Base-by-base conservation (phyloP, 495 filamentous ascomycete genomes). In the Neurospora terricola region DNA sequence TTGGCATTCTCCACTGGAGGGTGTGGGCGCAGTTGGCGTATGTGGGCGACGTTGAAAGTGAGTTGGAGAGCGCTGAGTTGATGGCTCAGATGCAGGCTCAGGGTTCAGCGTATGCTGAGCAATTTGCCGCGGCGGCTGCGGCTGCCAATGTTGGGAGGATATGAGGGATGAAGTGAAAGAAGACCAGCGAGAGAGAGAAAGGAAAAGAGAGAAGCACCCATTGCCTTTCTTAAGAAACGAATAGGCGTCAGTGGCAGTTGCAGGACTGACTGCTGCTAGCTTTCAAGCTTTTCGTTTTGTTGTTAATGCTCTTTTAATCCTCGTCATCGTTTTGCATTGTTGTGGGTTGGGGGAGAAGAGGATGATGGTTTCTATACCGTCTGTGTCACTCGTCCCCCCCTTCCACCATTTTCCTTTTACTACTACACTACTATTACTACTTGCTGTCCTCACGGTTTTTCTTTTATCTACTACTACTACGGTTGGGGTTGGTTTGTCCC, bases 1-100 rank as follows among this genome's bases (percentile, higher is more conserved):
- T 97, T 54, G 88, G 90, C 10, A 86, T 94, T 23, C 81, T 97
- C 30, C 93, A 97, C 80, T 97, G 94, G 94, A 86, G 91, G 69
- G 90, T 96, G 4, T 97, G 94, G 94, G 90, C 88, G 7, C 89
- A 89, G 38, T 81, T 93, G 68, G 87, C 89, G 1, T 96, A 93
- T 78, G 76, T 83, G 1, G 77, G 74, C 9, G 83, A 83, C 27
- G 71, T 77, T n/a, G 78, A 81, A 21, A 62, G 42, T 30, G 78
- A 79, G 40, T 42, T 73, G 39, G 38, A 72, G 3, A 36, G 16
- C 5, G 36, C 27, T 0, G 42, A 43, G 27, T 14, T 66, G 23
- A 66, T 66, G 54, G 30, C 27, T 34, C 54, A 66, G 54, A 30
- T 66, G 54, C 27, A 66, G 54, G 54, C 54, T 34, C 54, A 36